phyloP scores from a whole-genome alignment of 139 green algal species.

The Haematococcus sp. region DNA sequence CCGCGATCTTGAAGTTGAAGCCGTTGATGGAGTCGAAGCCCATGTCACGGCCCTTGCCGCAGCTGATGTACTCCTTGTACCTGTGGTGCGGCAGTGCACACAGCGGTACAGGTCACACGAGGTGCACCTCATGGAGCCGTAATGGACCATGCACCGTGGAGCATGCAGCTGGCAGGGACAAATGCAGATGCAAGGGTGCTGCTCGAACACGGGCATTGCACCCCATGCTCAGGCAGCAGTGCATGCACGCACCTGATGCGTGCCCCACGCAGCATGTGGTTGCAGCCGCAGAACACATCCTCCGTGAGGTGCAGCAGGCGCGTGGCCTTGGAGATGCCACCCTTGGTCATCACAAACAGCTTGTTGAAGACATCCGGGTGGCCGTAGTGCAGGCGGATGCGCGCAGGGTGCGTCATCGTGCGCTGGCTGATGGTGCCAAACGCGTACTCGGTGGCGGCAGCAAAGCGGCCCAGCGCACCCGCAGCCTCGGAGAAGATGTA shows the following conservation, averaged over 20 bases:
- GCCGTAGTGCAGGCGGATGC: constrained; percentile 50
- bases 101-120: too few species aligned
- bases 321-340: constrained; percentile 43
- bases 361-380: constrained; percentile 87
- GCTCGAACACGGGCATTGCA: too few species aligned
- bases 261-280: constrained; percentile 72
- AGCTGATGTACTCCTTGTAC: constrained; percentile 54
- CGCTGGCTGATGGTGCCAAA: constrained; percentile 75
- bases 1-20: constrained; percentile 84
- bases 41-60: constrained; percentile 86
- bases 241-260: constrained; percentile 70
- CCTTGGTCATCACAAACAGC: constrained; percentile 66
- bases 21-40: constrained; percentile 90
- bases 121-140: too few species aligned
- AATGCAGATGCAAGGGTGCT: too few species aligned
- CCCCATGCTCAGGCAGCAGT: too few species aligned
- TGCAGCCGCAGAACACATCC: constrained; percentile 80
- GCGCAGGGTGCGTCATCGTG: constrained; percentile 34
- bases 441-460: constrained; percentile 75
- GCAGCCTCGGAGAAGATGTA: constrained; percentile 43
- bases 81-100: background rate
- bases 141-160: too few species aligned
- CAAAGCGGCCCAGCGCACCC: constrained; percentile 71
- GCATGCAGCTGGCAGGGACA: too few species aligned
- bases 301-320: constrained; percentile 66